Evolutionary conservation across 768 basidiomycete genomes (phyloP), one percentile per base, ranked within the genome.

Genomic region (Cubamyces lactineus): DNA sequence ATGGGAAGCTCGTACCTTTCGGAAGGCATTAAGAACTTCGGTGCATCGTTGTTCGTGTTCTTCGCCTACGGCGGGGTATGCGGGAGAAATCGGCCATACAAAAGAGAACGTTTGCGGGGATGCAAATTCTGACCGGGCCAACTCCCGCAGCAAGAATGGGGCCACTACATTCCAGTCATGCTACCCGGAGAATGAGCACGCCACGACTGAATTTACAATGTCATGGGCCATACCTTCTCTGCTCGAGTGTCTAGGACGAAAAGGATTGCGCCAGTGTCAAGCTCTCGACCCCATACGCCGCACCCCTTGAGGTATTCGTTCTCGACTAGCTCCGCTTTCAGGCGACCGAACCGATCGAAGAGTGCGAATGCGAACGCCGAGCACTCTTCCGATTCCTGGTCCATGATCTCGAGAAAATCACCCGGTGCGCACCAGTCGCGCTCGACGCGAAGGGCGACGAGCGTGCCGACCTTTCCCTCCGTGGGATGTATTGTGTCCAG

Each of bases 351-450:
- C 39, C 72, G 67, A 60, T 78, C 73, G 40, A 75, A 77, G 1
- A 77, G 53, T 1, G 43, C 61, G 2, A 60, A 42, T 13, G 73
- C 69, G 50, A 77, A 74, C 17, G 72, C 57, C 28, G 65, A 59
- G 21, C 77, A 49, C 54, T 77, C 77, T 5, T 71, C 46, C n/a
- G 68, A 68, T 16, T 75, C 68, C 19, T 68, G 71, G 59, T 77
- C 72, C 69, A 76, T 68, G 30, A 61, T 34, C 2, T 38, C 26
- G 15, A 59, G 42, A 21, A 68, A 66, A 4, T 52, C 53, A 1
- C 58, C 58, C 4, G 38, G 12, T 1, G 34, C 34, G 30, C 28
- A 57, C 5, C 5, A 11, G 3, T 40, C 21, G 16, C 67, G 53
- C 26, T 64, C 38, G 41, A 68, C 64, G 15, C 34, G 53, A 15